Conservation (phyloP, 176 grass and related monocot genomes). For the Zea luxurians region DNA sequence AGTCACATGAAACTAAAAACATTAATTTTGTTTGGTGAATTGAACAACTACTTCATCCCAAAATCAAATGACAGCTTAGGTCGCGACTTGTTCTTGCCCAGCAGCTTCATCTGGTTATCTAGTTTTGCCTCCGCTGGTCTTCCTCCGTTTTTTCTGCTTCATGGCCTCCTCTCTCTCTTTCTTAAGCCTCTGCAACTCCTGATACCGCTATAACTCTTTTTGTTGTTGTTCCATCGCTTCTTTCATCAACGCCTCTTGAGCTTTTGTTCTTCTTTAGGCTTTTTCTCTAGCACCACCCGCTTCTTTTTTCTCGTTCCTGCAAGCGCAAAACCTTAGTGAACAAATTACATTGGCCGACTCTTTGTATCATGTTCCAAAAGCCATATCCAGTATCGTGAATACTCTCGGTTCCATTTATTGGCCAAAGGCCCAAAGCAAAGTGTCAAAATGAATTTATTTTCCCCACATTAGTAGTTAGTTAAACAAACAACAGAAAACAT, state of each 20-base stretch:
- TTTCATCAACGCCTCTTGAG: conserved; percentile 75
- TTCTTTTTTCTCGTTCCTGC: conserved; percentile 76
- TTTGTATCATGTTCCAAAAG: not conserved
- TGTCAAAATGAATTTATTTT: too few species aligned
- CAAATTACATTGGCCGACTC: not conserved
- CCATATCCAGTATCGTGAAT: not conserved
- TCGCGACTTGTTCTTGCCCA: conserved; percentile 92
- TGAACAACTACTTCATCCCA: conserved; percentile 65
- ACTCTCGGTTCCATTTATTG: too few species aligned
- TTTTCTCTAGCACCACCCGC: conserved; percentile 80
- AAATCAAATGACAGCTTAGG: conserved; percentile 83
- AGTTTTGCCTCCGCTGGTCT: conserved; percentile 64
- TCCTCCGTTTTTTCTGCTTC: conserved; percentile 81
- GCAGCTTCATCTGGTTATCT: conserved; percentile 77
- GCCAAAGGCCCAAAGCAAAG: too few species aligned
- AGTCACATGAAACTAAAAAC: conserved; percentile 27
- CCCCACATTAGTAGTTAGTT: too few species aligned
- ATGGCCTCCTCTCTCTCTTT: conserved; percentile 86
- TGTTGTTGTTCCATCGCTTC: conserved; percentile 83
- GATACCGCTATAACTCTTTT: conserved; percentile 90
- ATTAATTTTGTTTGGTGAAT: not conserved
- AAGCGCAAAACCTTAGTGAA: conserved; percentile 1
- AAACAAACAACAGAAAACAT: not conserved
- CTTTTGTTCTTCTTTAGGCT: conserved; percentile 85
- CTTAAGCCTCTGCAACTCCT: conserved; percentile 84